Percentiles rank a stretch among this genome's conserved stretches.
Conservation (phyloP, 2,329 filamentous ascomycete species). For the Tolypocladium ophioglossoides region DNA sequence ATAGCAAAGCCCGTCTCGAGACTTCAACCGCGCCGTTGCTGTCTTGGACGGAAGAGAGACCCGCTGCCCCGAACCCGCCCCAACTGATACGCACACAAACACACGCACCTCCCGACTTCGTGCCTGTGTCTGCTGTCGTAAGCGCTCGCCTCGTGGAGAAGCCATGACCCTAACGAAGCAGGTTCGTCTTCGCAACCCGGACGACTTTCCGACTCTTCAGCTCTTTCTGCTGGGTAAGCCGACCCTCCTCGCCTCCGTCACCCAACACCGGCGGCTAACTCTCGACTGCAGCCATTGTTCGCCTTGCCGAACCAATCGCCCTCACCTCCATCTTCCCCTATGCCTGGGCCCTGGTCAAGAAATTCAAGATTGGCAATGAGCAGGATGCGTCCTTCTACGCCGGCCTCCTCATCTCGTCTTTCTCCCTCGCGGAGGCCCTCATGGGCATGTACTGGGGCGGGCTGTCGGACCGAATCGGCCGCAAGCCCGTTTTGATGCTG, state of each 20-base stretch:
- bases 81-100: constrained; percentile 10
- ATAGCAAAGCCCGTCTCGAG: background rate
- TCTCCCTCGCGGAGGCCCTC: constrained; percentile 69
- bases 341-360: constrained; percentile 72
- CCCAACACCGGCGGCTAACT: constrained; percentile 8
- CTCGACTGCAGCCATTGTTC: constrained; percentile 62
- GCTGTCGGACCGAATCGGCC: constrained; percentile 69
- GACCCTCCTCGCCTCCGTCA: background rate
- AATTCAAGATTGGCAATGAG: constrained; percentile 60
- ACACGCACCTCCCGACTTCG: constrained; percentile 11
- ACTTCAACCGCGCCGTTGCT: background rate
- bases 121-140: constrained; percentile 33
- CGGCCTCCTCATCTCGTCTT: constrained; percentile 77
- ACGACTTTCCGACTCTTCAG: constrained; percentile 73
- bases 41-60: background rate
- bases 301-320: constrained; percentile 84
- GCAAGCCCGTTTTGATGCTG: constrained; percentile 74
- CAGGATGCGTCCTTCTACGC: constrained; percentile 80
- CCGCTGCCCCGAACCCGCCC: background rate
- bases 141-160: constrained; percentile 28
- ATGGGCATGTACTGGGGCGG: constrained; percentile 86
- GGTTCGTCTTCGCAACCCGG: constrained; percentile 46
- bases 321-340: constrained; percentile 92
- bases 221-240: constrained; percentile 72
- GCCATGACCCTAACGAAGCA: constrained; percentile 42